Base-by-base conservation (phyloP, 345 rosid species). In the Eucalyptus rudis region DNA sequence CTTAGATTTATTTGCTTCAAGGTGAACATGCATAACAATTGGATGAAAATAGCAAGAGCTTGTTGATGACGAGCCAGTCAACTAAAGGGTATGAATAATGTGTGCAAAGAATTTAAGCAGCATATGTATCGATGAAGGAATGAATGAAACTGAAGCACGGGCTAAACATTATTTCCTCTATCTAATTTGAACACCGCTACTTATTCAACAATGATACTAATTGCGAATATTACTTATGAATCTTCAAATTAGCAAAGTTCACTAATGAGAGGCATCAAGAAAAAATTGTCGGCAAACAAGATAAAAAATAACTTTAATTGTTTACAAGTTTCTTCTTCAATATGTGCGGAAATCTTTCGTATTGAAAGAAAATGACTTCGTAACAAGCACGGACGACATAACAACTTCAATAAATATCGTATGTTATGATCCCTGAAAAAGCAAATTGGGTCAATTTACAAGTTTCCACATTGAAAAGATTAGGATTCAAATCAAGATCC, bases 121-220 rank as follows among this genome's bases (percentile, higher is more conserved):
- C 10, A 0, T 3, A 52, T 52, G 10, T 19, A 52, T 0, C 10
- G 0, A 52, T 1, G 56, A 33, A 68, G 25, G 80, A 0, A 68
- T 0, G 25, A 68, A 68, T 33, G 80, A 68, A 68, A 2, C 24
- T 3, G 7, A 33, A 68, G 44, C 80, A 68, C 0, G 0, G 2
- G 44, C 20, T 8, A 1, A 19, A 17, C 13, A 33, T 17, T 0
- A 19, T 33, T 33, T 68, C 25, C 7, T 68, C 44, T 2, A 3
- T 2, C 20, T 16, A 68, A 11, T 2, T 0, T 33, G 13, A 68
- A 20, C 44, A 33, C 44, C 0, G 1, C 44, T 68, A 33, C 80
- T 68, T 68, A 68, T 17, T 68, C 44, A 68, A 33, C 44, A 33
- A 40, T 19, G 3, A 68, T 33, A 2, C 7, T 10, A 68, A 68